phyloP scores from a whole-genome alignment of 768 basidiomycete genomes.

The Hemileccinum impolitum region DNA sequence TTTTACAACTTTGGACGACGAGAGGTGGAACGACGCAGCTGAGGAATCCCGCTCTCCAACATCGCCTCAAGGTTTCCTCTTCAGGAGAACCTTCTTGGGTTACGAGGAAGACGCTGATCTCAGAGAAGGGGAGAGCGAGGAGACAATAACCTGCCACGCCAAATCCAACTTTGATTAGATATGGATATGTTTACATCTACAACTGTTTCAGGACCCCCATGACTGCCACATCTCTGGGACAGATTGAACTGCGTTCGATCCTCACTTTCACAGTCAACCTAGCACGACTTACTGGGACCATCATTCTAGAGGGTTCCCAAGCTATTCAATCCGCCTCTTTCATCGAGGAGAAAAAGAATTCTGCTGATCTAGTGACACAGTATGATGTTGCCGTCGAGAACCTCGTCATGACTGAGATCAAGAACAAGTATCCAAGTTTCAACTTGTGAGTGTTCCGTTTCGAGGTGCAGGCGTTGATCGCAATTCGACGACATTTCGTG shows the following conservation, averaged over 20 bases:
- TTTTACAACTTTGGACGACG: too few species aligned
- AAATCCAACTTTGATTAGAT: too few species aligned
- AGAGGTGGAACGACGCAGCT: too few species aligned
- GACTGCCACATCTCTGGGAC: conserved; percentile 19
- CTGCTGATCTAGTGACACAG: conserved; percentile 92
- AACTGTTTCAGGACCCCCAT: not conserved
- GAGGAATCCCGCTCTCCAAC: too few species aligned
- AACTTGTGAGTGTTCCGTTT: conserved; percentile 60
- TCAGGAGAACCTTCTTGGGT: too few species aligned
- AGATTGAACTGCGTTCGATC: conserved; percentile 53
- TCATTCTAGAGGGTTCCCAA: conserved; percentile 73
- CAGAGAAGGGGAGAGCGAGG: too few species aligned
- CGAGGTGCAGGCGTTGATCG: not conserved
- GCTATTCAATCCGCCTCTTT: conserved; percentile 60
- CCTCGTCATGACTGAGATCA: conserved; percentile 69
- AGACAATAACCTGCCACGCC: too few species aligned
- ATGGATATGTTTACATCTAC: too few species aligned
- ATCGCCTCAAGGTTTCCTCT: too few species aligned
- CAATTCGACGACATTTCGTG: not conserved
- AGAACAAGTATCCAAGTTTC: conserved; percentile 64
- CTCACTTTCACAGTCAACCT: conserved; percentile 64
- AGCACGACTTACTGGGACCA: conserved; percentile 64
- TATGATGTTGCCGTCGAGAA: conserved; percentile 90
- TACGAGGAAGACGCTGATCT: too few species aligned
- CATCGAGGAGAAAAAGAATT: conserved; percentile 84